Evolutionary conservation across 805 yeast species (phyloP).

Genomic region (Clavispora phyllophila): DNA sequence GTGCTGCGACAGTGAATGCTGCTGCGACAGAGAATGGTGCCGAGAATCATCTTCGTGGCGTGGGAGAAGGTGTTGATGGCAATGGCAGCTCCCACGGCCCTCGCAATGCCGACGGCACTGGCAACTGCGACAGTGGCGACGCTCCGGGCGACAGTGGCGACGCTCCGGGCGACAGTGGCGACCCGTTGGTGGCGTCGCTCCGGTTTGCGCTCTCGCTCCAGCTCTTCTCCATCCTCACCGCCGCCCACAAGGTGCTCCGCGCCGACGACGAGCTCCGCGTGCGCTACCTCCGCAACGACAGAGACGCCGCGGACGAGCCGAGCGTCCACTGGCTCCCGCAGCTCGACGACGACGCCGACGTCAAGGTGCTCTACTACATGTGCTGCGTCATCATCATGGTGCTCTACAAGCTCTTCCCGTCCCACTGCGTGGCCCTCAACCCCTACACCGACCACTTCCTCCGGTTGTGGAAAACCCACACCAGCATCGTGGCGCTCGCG

Average conservation of each 20-base stretch:
- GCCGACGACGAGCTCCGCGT: conserved; percentile 41
- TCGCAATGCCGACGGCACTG: too few species aligned
- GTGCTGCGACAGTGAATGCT: too few species aligned
- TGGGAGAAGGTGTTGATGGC: too few species aligned
- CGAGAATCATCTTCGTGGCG: too few species aligned
- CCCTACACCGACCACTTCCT: conserved; percentile 59
- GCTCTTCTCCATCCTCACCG: conserved; percentile 34
- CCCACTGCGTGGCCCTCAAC: conserved; percentile 43
- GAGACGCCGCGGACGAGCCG: conserved; percentile 20
- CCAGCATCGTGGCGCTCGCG: conserved; percentile 54
- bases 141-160: too few species aligned
- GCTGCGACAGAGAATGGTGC: too few species aligned
- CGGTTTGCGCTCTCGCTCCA: conserved; percentile 31
- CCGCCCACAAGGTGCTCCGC: conserved; percentile 31
- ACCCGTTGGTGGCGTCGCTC: conserved; percentile 20
- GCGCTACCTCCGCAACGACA: conserved; percentile 37
- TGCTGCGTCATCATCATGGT: conserved; percentile 29
- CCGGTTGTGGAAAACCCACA: conserved; percentile 62
- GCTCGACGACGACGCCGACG: conserved; percentile 16
- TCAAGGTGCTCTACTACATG: conserved; percentile 26
- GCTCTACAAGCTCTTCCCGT: conserved; percentile 29
- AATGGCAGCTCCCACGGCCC: too few species aligned
- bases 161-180: too few species aligned
- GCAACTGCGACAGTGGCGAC: too few species aligned
- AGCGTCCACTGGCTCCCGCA: conserved; percentile 25